Conservation (phyloP, 768 basidiomycete genomes). For the Chalciporus chontae region DNA sequence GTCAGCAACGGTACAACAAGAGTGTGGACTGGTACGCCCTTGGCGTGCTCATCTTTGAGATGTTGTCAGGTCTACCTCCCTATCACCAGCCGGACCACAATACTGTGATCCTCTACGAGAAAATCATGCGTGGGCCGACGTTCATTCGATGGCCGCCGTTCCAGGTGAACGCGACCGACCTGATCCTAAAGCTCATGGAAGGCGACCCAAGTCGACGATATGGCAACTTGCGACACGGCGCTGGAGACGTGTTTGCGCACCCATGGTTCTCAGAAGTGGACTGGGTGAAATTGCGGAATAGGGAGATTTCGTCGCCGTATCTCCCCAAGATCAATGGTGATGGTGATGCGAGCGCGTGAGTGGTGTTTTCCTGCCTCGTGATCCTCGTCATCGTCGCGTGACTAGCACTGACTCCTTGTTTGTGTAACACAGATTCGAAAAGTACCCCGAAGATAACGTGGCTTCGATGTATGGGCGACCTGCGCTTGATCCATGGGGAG, state of each 20-base stretch:
- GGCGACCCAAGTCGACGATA: conserved; percentile 83
- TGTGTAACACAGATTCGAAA: conserved; percentile 55
- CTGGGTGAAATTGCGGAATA: conserved; percentile 73
- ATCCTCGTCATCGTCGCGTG: background rate
- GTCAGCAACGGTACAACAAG: conserved; percentile 87
- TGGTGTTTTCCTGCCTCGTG: conserved; percentile 12
- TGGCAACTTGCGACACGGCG: conserved; percentile 86
- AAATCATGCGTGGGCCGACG: conserved; percentile 74
- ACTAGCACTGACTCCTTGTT: background rate
- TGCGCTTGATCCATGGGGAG: conserved; percentile 59
- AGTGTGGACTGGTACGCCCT: conserved; percentile 99
- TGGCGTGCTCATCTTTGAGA: conserved; percentile 95
- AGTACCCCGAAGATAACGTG: conserved; percentile 73
- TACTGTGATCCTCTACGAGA: conserved; percentile 87
- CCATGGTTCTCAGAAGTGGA: conserved; percentile 94
- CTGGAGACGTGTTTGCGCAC: conserved; percentile 89
- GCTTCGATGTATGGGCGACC: conserved; percentile 55
- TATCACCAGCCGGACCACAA: conserved; percentile 87
- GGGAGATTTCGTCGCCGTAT: conserved; percentile 95
- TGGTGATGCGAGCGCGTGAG: conserved; percentile 93
- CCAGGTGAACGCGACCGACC: conserved; percentile 74
- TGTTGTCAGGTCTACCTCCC: conserved; percentile 94
- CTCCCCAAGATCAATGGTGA: conserved; percentile 88
- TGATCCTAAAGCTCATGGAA: conserved; percentile 90
- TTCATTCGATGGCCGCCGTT: conserved; percentile 79